A percentile compares a stretch with the other conserved stretches of the same genome.
Conservation (phyloP, 2,329 filamentous ascomycete species). For the Pseudogymnoascus verrucosus region DNA sequence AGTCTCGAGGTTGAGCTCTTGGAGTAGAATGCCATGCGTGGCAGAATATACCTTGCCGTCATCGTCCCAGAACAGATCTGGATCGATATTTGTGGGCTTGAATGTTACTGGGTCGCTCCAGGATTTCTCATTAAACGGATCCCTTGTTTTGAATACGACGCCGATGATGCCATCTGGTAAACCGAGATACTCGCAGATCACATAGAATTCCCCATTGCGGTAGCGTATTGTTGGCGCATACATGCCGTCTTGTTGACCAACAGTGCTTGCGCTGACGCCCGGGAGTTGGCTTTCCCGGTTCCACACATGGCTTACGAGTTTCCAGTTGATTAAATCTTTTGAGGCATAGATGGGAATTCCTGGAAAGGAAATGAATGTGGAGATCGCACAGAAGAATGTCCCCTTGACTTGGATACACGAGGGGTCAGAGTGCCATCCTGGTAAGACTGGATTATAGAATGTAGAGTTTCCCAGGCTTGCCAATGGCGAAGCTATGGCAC, state of each 20-base stretch:
- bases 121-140: slow-evolving; percentile 47
- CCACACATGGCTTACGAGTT: slow-evolving; percentile 43
- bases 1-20: slow-evolving; percentile 38
- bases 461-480: neutral
- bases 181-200: slow-evolving; percentile 40
- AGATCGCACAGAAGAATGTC: slow-evolving; percentile 52
- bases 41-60: slow-evolving; percentile 48
- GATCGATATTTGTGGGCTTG: slow-evolving; percentile 57
- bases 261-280: slow-evolving; percentile 23
- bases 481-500: slow-evolving; percentile 20
- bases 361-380: slow-evolving; percentile 55
- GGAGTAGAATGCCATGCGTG: slow-evolving; percentile 35
- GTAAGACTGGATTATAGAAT: slow-evolving; percentile 9
- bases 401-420: slow-evolving; percentile 36
- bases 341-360: slow-evolving; percentile 52
- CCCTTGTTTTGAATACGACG: slow-evolving; percentile 31
- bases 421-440: slow-evolving; percentile 55
- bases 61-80: slow-evolving; percentile 50
- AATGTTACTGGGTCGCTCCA: slow-evolving; percentile 54
- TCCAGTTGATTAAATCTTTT: slow-evolving; percentile 45
- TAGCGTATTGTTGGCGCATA: slow-evolving; percentile 42
- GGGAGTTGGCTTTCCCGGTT: slow-evolving; percentile 43
- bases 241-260: slow-evolving; percentile 31
- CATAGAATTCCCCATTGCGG: slow-evolving; percentile 36
- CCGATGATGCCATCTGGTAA: neutral